phyloP scores from a whole-genome alignment of 768 basidiomycete species.

The Pleurotus cornucopiae region DNA sequence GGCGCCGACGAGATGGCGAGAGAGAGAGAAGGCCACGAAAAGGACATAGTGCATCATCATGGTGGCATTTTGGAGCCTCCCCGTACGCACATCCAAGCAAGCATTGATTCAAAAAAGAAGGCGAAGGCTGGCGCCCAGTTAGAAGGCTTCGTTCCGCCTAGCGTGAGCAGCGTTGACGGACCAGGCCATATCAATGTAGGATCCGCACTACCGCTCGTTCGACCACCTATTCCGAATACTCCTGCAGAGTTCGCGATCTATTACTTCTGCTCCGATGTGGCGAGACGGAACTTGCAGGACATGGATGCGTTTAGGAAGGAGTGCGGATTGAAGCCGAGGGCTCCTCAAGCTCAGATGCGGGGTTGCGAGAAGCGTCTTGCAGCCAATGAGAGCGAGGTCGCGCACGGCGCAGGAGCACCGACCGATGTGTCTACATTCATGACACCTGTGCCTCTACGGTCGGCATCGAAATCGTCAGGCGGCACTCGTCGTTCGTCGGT shows the following conservation, averaged over 20 bases:
- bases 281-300: conserved; percentile 35
- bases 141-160: neutral
- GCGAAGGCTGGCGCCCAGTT: neutral
- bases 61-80: neutral
- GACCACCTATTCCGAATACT: conserved; percentile 29
- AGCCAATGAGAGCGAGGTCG: too few relatives aligned
- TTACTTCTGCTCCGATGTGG: conserved; percentile 27
- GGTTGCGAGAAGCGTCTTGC: neutral
- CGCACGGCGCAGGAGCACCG: too few relatives aligned
- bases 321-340: conserved; percentile 38
- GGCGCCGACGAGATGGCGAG: neutral
- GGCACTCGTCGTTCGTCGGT: too few relatives aligned
- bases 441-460: too few relatives aligned
- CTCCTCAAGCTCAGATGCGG: conserved; percentile 8
- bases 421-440: too few relatives aligned
- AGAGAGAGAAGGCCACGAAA: neutral
- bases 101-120: neutral
- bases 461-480: too few relatives aligned
- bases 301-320: conserved; percentile 42
- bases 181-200: neutral
- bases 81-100: neutral
- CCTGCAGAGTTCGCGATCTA: conserved; percentile 41
- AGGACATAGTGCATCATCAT: neutral
- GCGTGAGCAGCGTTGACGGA: neutral
- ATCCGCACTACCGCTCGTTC: neutral